Conservation (phyloP, 495 filamentous ascomycete species). For the Trichocladium antarcticum region DNA sequence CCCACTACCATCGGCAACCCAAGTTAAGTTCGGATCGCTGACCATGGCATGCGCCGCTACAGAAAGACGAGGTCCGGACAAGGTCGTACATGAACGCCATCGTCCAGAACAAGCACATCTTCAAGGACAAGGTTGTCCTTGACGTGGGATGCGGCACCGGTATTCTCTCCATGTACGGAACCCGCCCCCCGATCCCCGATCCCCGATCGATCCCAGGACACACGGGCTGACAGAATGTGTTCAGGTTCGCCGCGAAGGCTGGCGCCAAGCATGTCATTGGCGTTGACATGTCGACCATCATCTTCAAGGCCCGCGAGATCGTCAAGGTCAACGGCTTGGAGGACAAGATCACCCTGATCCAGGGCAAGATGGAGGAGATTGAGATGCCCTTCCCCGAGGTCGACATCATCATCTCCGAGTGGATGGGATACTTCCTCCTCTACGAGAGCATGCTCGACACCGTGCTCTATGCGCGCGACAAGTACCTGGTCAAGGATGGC, state of each 20-base stretch:
- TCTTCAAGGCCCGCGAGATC: constrained; percentile 76
- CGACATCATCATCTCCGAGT: constrained; percentile 92
- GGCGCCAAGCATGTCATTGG: constrained; percentile 85
- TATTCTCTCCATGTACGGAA: constrained; percentile 68
- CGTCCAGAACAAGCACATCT: constrained; percentile 83
- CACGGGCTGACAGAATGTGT: not conserved
- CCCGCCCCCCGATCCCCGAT: not conserved
- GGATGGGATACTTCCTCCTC: constrained; percentile 93
- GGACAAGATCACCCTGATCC: constrained; percentile 67
- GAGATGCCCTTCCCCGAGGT: constrained; percentile 68
- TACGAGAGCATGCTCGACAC: constrained; percentile 96
- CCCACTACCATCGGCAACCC: not conserved
- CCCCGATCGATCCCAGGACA: too few species aligned
- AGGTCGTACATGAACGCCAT: constrained; percentile 93
- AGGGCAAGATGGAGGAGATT: constrained; percentile 89
- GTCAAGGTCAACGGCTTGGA: constrained; percentile 69
- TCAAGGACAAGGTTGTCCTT: constrained; percentile 80
- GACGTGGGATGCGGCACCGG: constrained; percentile 91
- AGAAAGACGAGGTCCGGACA: constrained; percentile 98
- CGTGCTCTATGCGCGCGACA: constrained; percentile 78
- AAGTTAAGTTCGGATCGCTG: constrained; percentile 3
- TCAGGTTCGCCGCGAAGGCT: constrained; percentile 73
- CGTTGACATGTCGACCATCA: constrained; percentile 89
- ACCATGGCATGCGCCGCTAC: constrained; percentile 10
- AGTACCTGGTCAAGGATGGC: constrained; percentile 62